Conservation (phyloP, 805 yeast species). For the Hanseniaspora nectarophila region DNA sequence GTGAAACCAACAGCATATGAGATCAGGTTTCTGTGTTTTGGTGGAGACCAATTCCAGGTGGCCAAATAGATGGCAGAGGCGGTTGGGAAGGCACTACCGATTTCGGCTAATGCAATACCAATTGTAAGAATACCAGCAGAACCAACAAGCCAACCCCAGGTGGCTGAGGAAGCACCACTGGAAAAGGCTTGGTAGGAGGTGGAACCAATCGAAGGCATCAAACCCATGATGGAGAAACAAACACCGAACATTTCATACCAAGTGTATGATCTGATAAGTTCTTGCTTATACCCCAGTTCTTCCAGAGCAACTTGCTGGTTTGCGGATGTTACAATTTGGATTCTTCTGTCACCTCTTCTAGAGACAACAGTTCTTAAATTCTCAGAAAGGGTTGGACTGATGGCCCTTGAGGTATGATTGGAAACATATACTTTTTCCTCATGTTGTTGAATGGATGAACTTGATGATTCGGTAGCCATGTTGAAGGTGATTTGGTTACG, state of each 20-base stretch:
- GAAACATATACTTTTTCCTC: too few species aligned
- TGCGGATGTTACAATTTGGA: constrained; percentile 10
- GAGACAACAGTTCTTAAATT: not conserved
- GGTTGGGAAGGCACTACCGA: constrained; percentile 53
- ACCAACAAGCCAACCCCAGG: constrained; percentile 58
- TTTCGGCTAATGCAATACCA: constrained; percentile 45
- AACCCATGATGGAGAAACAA: constrained; percentile 59
- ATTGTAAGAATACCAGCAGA: constrained; percentile 37
- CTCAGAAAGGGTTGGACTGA: too few species aligned
- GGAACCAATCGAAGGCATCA: constrained; percentile 47
- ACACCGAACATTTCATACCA: constrained; percentile 58
- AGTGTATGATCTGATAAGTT: constrained; percentile 49
- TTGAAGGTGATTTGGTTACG: too few species aligned
- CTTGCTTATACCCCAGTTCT: constrained; percentile 63
- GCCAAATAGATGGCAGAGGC: constrained; percentile 56
- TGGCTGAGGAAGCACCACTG: constrained; percentile 46
- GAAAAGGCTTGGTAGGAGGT: constrained; percentile 38
- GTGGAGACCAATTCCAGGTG: constrained; percentile 50
- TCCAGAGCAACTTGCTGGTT: constrained; percentile 20
- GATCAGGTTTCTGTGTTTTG: constrained; percentile 33
- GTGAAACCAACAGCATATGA: constrained; percentile 49
- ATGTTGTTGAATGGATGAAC: too few species aligned
- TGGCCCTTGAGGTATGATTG: too few species aligned
- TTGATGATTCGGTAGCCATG: too few species aligned
- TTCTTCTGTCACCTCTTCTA: too few species aligned